phyloP scores from a whole-genome alignment of 2,329 filamentous ascomycete genomes.

The Aspergillus quadricinctus region DNA sequence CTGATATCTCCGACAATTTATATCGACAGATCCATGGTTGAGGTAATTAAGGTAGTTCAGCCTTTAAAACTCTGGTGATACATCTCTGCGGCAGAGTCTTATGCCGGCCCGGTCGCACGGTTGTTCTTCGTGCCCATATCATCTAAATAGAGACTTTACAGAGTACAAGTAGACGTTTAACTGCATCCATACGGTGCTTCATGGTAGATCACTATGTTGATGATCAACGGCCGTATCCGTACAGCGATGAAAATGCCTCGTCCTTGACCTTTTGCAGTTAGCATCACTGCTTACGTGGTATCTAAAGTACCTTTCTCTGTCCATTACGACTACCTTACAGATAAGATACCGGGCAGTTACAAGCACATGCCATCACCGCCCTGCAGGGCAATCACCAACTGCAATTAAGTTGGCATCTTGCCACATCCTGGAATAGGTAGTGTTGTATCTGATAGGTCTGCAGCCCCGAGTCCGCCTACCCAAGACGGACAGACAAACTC shows the following conservation, averaged over 20 bases:
- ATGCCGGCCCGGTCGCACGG: background rate
- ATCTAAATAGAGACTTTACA: too few relatives aligned
- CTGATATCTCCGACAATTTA: background rate
- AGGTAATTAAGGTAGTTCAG: background rate
- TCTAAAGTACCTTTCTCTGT: background rate
- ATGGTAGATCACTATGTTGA: background rate
- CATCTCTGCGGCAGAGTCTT: background rate
- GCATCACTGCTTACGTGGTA: background rate
- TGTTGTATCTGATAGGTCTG: background rate
- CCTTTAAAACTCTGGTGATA: background rate
- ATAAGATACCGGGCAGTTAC: background rate
- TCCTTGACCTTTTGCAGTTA: background rate
- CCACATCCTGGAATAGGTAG: background rate
- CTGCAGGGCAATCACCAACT: background rate
- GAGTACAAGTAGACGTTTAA: background rate
- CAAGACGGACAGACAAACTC: background rate
- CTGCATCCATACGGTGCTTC: background rate
- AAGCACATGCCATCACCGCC: background rate
- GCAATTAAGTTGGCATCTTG: background rate
- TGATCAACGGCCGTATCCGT: background rate
- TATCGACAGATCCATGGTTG: background rate
- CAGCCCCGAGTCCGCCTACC: background rate
- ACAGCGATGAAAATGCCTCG: background rate
- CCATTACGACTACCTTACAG: background rate
- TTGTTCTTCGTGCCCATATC: background rate